Evolutionary conservation across 73 alveolate species (phyloP), one percentile per base, ranked within the genome.

Genomic region (Stentor roeselii): DNA sequence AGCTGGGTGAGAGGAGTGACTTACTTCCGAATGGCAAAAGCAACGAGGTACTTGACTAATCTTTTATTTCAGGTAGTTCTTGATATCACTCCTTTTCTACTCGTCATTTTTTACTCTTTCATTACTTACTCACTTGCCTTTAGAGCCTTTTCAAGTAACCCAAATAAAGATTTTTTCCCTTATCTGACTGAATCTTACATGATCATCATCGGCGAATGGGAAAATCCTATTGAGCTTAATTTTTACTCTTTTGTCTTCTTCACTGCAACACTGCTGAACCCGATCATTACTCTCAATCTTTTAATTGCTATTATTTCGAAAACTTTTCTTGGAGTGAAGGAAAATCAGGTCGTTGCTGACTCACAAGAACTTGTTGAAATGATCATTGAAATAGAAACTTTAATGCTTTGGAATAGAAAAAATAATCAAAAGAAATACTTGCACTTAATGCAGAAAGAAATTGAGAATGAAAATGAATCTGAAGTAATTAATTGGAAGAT

Each of bases 271-370:
- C 77, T 88, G 14, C 34, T 88, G 6, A 85, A 40, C 60, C 82
- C 61, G 87, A 84, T 88, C 11, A 60, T 88, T 36, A 85, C 77
- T 86, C 88, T 88, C 39, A 88, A 88, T 59, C 82, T 88, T 39
- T 42, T 88, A 60, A 85, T 88, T 15, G 91, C 93, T 15, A 76
- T 88, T 75, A 75, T 88, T 34, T 85, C 91, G 0, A 90, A 88
- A 35, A 37, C 93, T 31, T 88, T 88, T 60, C 85, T 76, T 32
- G 59, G 59, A 78, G 59, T 88, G 80, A 58, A 84, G 42, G 32
- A 40, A 1, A 67, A 39, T 35, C 11, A n/a, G 6, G 59, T 39
- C 34, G 6, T 35, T 36, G 74, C 84, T 39, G 84, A 76, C 67
- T 78, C 82, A 1, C n/a, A 35, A 76, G 84, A 37, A 2, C 34